Percentiles rank a stretch among this genome's conserved stretches.
These are phyloP conservation scores for Phoma sp. DNA, from an alignment of 2,329 filamentous ascomycete genomes.

Conservation along the genomic window DNA sequence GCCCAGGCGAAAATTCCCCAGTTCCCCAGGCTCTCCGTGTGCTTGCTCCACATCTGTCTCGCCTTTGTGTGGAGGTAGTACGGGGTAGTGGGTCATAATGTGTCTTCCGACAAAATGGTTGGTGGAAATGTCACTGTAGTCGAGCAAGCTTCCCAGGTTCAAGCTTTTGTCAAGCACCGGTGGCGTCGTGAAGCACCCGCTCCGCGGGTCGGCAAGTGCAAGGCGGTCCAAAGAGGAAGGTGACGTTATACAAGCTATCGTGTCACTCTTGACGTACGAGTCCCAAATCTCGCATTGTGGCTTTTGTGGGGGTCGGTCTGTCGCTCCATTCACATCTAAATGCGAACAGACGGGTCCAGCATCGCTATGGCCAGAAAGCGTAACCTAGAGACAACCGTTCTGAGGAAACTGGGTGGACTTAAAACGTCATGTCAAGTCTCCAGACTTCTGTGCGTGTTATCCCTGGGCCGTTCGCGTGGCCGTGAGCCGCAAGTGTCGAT, in stretches of 20 bases:
- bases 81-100: neutral
- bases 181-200: constrained; percentile 4
- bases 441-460: too few species aligned
- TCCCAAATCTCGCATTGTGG: neutral
- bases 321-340: too few species aligned
- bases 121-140: too few species aligned
- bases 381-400: too few species aligned
- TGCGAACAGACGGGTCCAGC: too few species aligned
- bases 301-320: too few species aligned
- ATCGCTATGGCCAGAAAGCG: too few species aligned
- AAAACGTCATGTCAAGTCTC: too few species aligned
- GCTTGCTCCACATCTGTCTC: neutral
- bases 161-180: constrained; percentile 13
- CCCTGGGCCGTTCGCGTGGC: too few species aligned
- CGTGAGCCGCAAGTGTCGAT: too few species aligned
- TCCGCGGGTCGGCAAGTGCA: constrained; percentile 9
- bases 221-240: neutral
- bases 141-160: too few species aligned
- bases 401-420: too few species aligned
- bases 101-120: neutral
- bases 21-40: constrained; percentile 16
- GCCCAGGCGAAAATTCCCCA: constrained; percentile 3
- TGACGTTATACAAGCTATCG: neutral
- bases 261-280: neutral
- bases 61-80: neutral